Evolutionary conservation across 768 basidiomycete genomes (phyloP).

Genomic region (Inosperma sp.): DNA sequence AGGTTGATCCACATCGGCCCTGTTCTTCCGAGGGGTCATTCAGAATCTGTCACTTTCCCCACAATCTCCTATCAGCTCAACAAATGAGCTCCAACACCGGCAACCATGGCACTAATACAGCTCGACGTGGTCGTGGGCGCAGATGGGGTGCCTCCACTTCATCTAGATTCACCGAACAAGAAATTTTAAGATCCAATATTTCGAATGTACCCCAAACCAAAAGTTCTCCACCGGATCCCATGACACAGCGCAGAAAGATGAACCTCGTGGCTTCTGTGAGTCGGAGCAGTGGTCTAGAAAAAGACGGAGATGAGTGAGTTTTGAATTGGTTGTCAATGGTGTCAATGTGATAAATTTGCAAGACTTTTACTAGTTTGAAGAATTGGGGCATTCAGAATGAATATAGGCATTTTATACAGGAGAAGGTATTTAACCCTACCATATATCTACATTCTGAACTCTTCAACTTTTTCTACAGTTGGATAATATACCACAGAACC

Average conservation of each 20-base stretch:
- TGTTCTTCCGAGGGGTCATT: background rate
- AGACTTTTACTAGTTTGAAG: slow-evolving; percentile 50
- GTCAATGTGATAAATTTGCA: slow-evolving; percentile 27
- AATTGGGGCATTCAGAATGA: slow-evolving; percentile 56
- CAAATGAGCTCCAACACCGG: slow-evolving; percentile 1
- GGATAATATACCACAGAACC: slow-evolving; percentile 40
- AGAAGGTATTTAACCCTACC: slow-evolving; percentile 45
- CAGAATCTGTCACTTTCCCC: background rate
- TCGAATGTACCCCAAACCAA: slow-evolving; percentile 5
- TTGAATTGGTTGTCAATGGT: slow-evolving; percentile 2
- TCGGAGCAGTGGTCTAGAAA: slow-evolving; percentile 69
- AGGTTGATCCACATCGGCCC: slow-evolving; percentile 1
- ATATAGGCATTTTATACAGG: slow-evolving; percentile 59
- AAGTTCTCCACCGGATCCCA: background rate
- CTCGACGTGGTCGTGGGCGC: slow-evolving; percentile 8
- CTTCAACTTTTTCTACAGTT: slow-evolving; percentile 34
- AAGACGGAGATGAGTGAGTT: slow-evolving; percentile 71
- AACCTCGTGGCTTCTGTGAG: slow-evolving; percentile 69
- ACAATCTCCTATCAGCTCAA: background rate
- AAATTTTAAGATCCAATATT: background rate
- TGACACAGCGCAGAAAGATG: slow-evolving; percentile 39
- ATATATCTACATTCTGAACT: background rate
- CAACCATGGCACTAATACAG: background rate
- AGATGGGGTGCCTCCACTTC: slow-evolving; percentile 9
- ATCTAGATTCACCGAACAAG: background rate